Conservation (phyloP, 2,329 filamentous ascomycete species). For the Monosporascus sp. region DNA sequence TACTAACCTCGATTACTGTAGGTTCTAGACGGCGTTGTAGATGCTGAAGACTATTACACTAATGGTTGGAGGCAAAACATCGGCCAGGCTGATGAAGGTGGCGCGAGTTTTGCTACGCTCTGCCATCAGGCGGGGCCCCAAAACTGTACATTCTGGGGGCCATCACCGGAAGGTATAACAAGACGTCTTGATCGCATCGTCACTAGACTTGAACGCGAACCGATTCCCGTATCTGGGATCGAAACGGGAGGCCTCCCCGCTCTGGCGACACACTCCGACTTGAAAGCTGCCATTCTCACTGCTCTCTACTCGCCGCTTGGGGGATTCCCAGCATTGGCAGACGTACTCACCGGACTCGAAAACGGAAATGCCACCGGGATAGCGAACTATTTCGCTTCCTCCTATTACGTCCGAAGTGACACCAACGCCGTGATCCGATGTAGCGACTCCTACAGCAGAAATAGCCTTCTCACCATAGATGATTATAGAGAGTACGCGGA, state of each 20-base stretch:
- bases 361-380: conserved; percentile 22
- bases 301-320: conserved; percentile 16
- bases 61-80: conserved; percentile 18
- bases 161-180: conserved; percentile 21
- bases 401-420: conserved; percentile 11
- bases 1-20: too few relatives aligned
- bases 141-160: conserved; percentile 25
- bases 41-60: conserved; percentile 20
- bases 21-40: conserved; percentile 23
- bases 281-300: conserved; percentile 22
- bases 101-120: conserved; percentile 14
- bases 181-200: conserved; percentile 21
- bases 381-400: conserved; percentile 11
- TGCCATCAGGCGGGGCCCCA: conserved; percentile 22
- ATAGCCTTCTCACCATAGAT: conserved; percentile 22
- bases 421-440: conserved; percentile 19
- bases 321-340: conserved; percentile 22
- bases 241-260: conserved; percentile 10
- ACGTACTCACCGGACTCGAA: conserved; percentile 21
- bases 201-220: conserved; percentile 18
- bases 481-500: conserved; percentile 21
- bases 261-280: conserved; percentile 24
- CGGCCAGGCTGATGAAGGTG: conserved; percentile 16
- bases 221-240: conserved; percentile 18
- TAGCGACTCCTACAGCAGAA: conserved; percentile 24